phyloP scores from a whole-genome alignment of 2,329 filamentous ascomycete genomes.

The Ceratocystis variospora region DNA sequence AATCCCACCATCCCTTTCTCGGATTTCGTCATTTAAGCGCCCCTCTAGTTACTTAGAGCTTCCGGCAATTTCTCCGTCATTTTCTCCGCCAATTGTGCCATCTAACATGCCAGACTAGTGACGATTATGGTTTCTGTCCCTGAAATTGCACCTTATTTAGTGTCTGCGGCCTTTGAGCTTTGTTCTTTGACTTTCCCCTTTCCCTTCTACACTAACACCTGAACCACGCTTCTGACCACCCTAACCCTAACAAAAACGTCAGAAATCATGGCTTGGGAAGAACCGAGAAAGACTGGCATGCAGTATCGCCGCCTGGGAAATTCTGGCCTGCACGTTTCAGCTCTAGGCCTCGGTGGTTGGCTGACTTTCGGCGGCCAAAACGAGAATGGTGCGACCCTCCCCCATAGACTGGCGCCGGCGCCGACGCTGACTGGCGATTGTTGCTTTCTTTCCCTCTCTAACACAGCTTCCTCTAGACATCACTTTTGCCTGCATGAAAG shows the following conservation, averaged over 20 bases:
- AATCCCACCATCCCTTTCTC: constrained; percentile 11
- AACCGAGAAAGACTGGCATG: constrained; percentile 34
- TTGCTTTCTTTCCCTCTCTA: neutral
- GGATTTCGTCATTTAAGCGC: constrained; percentile 13
- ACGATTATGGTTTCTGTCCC: neutral
- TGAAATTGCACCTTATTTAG: neutral
- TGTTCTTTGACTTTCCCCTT: neutral
- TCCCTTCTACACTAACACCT: neutral
- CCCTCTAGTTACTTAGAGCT: constrained; percentile 5
- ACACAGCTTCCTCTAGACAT: constrained; percentile 24
- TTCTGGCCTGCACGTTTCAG: constrained; percentile 49
- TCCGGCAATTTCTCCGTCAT: constrained; percentile 24
- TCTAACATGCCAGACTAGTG: neutral
- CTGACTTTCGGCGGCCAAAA: constrained; percentile 51
- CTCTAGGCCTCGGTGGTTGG: constrained; percentile 50
- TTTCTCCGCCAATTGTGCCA: constrained; percentile 3
- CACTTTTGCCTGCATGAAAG: constrained; percentile 47
- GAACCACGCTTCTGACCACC: neutral
- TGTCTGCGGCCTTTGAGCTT: neutral
- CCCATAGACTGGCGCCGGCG: too few species aligned
- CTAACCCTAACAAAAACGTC: neutral
- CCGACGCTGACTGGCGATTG: too few species aligned
- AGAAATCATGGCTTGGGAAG: constrained; percentile 29
- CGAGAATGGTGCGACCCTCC: constrained; percentile 11
- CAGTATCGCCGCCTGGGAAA: constrained; percentile 31